These are phyloP conservation scores for Xylariaceae sp. DNA, from an alignment of 2,329 filamentous ascomycete genomes.

Conservation along the genomic window DNA sequence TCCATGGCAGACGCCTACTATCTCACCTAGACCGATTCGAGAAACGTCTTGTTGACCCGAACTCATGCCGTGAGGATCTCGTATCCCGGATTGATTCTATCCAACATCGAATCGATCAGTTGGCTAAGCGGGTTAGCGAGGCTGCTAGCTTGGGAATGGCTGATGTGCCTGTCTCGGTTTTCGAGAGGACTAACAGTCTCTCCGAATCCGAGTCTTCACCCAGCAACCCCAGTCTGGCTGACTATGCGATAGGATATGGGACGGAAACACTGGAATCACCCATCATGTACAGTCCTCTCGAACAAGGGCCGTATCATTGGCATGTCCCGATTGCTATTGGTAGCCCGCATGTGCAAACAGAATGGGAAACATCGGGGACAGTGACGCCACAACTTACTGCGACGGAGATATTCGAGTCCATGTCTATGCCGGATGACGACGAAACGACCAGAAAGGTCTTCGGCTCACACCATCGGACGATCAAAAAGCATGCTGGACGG, in stretches of 20 bases:
- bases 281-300: constrained; percentile 22
- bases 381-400: constrained; percentile 28
- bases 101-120: constrained; percentile 37
- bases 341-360: constrained; percentile 28
- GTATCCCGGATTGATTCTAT: constrained; percentile 35
- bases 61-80: constrained; percentile 31
- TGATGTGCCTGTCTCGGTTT: constrained; percentile 40
- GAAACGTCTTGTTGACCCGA: constrained; percentile 29
- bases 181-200: constrained; percentile 44
- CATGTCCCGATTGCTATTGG: constrained; percentile 36
- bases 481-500: constrained; percentile 35
- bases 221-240: constrained; percentile 31
- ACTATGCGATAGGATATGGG: constrained; percentile 27
- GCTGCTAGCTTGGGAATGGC: constrained; percentile 34
- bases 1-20: constrained; percentile 45
- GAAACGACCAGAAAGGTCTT: constrained; percentile 25
- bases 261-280: constrained; percentile 30
- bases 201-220: constrained; percentile 42
- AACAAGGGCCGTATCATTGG: constrained; percentile 35
- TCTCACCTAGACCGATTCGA: constrained; percentile 39
- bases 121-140: constrained; percentile 38
- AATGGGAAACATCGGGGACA: constrained; percentile 27
- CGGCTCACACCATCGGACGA: constrained; percentile 37
- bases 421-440: constrained; percentile 30
- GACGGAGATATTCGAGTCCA: constrained; percentile 30